These are phyloP conservation scores for Stipa capillata DNA, from an alignment of 176 grass and related monocot genomes.

Conservation along the genomic window DNA sequence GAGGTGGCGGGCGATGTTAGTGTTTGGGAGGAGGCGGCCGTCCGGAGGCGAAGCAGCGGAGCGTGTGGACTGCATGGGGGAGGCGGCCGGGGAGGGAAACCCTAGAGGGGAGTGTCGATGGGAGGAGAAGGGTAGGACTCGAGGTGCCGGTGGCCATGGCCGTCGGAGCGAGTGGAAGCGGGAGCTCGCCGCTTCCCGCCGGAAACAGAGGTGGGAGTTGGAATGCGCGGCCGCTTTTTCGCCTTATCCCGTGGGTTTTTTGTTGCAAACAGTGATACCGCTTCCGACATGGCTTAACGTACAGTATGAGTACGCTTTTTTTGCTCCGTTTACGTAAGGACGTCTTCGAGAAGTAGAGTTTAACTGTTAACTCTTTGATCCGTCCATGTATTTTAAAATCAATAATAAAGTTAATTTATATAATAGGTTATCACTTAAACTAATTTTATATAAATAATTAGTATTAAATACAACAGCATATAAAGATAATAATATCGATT, in stretches of 20 bases:
- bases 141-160: background rate
- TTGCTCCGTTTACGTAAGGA: background rate
- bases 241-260: slow-evolving; percentile 30
- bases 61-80: background rate
- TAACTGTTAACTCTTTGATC: too few species aligned
- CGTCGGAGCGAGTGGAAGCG: background rate
- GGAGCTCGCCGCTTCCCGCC: slow-evolving; percentile 13
- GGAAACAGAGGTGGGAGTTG: background rate
- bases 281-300: background rate
- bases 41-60: background rate
- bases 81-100: background rate
- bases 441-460: too few species aligned
- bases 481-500: too few species aligned
- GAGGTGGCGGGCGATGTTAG: background rate
- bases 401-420: too few species aligned
- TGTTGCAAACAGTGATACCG: rapidly evolving
- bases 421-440: too few species aligned
- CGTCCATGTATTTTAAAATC: too few species aligned
- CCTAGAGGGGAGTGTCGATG: background rate
- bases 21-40: background rate
- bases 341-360: too few species aligned
- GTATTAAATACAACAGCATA: too few species aligned
- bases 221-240: background rate
- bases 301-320: rapidly evolving
- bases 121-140: background rate